These are phyloP conservation scores for Amanita pallidorosea DNA, from an alignment of 768 basidiomycete genomes.

Conservation along the genomic window DNA sequence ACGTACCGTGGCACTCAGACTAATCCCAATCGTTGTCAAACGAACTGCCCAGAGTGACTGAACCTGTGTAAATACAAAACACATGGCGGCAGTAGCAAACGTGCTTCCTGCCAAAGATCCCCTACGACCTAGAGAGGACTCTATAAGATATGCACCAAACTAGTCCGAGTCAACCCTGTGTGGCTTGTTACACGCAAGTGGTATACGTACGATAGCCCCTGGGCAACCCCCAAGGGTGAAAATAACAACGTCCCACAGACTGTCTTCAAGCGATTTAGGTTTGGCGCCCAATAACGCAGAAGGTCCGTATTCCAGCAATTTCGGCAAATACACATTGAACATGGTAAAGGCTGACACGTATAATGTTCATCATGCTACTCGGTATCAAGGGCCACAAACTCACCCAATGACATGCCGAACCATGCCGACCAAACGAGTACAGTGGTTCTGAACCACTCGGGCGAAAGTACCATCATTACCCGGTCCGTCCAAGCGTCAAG, in stretches of 20 bases:
- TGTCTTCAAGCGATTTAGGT: conserved; percentile 43
- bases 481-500: conserved; percentile 61
- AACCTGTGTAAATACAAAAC: conserved; percentile 56
- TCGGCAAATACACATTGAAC: conserved; percentile 90
- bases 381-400: conserved; percentile 12
- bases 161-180: conserved; percentile 16
- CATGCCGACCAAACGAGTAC: conserved; percentile 72
- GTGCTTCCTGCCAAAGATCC: conserved; percentile 70
- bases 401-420: conserved; percentile 70
- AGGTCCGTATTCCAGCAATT: conserved; percentile 59
- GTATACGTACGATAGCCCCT: conserved; percentile 58
- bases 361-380: not conserved
- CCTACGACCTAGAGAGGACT: conserved; percentile 55
- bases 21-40: conserved; percentile 65
- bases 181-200: not conserved
- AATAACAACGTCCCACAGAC: conserved; percentile 78
- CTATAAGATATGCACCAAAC: conserved; percentile 82
- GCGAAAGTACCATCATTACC: conserved; percentile 57
- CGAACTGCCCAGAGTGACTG: conserved; percentile 47
- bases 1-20: conserved; percentile 60
- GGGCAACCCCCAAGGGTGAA: conserved; percentile 81
- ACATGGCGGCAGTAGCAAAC: conserved; percentile 65
- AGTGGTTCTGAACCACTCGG: conserved; percentile 71
- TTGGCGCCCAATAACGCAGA: conserved; percentile 11
- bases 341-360: conserved; percentile 61